phyloP scores from a whole-genome alignment of 352 stramenopile genomes.

The Pythium folliculosum region DNA sequence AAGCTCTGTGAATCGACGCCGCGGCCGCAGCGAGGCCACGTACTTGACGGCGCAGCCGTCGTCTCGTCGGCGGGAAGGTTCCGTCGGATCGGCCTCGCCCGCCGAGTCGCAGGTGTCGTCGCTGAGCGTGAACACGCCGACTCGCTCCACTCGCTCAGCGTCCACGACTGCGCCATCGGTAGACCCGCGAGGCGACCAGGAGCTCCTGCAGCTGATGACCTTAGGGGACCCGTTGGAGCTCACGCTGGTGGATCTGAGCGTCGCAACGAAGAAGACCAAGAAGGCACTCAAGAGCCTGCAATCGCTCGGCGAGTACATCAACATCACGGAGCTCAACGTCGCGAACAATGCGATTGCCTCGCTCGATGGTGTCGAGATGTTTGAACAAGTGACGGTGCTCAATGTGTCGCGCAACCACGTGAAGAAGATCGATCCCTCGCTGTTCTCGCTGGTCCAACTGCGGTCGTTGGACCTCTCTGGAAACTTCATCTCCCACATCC shows the following conservation, averaged over 20 bases:
- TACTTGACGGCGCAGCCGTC: not conserved
- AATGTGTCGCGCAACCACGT: conserved; percentile 70
- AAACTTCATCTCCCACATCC: conserved; percentile 83
- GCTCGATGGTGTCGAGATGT: conserved; percentile 57
- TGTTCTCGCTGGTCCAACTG: conserved; percentile 50
- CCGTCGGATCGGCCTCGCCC: conserved; percentile 15
- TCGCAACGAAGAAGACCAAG: conserved; percentile 45
- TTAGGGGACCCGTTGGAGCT: conserved; percentile 24
- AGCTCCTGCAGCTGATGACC: conserved; percentile 36
- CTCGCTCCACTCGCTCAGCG: conserved; percentile 14
- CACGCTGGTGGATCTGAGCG: conserved; percentile 47
- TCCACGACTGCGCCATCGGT: conserved; percentile 15
- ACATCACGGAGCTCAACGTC: conserved; percentile 56
- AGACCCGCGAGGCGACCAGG: conserved; percentile 26
- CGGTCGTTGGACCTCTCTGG: conserved; percentile 66
- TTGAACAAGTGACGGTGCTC: conserved; percentile 49
- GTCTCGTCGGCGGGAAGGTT: not conserved
- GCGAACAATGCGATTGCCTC: conserved; percentile 63
- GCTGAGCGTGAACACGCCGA: conserved; percentile 8
- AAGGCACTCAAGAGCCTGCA: conserved; percentile 62
- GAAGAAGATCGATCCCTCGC: conserved; percentile 49
- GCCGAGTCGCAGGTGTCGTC: conserved; percentile 11
- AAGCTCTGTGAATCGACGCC: conserved; percentile 4
- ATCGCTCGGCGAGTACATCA: conserved; percentile 43
- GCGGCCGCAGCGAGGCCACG: conserved; percentile 20